These are phyloP conservation scores for Candida jianshihensis DNA, from an alignment of 805 yeast species.

Conservation along the genomic window DNA sequence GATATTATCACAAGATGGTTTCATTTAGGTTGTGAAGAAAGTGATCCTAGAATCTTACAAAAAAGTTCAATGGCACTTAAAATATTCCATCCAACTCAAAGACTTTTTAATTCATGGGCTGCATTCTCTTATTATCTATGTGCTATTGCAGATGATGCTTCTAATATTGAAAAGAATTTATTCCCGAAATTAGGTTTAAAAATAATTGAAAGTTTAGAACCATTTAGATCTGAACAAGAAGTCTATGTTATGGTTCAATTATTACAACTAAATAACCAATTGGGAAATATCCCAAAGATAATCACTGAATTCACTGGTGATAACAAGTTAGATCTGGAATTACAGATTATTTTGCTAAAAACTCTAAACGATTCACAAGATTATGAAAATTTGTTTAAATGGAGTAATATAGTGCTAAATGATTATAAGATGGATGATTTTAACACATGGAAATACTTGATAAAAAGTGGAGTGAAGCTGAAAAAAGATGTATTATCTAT, in stretches of 20 bases:
- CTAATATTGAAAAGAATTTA: constrained; percentile 40
- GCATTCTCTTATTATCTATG: constrained; percentile 46
- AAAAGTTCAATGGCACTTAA: constrained; percentile 42
- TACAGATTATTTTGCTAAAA: constrained; percentile 48
- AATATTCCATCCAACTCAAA: constrained; percentile 26
- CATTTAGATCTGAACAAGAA: constrained; percentile 58
- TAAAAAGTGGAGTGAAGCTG: constrained; percentile 39
- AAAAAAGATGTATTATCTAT: constrained; percentile 27
- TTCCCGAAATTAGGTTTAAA: constrained; percentile 57
- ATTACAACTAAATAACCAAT: constrained; percentile 30
- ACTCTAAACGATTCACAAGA: constrained; percentile 34
- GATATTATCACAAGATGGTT: constrained; percentile 52
- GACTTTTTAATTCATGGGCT: constrained; percentile 43
- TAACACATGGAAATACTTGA: constrained; percentile 59
- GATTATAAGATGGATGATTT: constrained; percentile 61
- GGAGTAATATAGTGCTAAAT: constrained; percentile 36
- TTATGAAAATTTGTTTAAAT: constrained; percentile 37
- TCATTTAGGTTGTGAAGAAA: constrained; percentile 37
- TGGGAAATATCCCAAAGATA: constrained; percentile 29
- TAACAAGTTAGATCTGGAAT: constrained; percentile 47
- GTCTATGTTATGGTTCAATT: constrained; percentile 51
- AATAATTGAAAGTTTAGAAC: constrained; percentile 43
- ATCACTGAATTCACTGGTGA: constrained; percentile 27
- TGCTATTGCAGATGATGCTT: constrained; percentile 25
- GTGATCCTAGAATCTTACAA: constrained; percentile 46